A percentile compares a stretch with the other conserved stretches of the same genome.
Conservation (phyloP, 257 asterid genomes). For the Hygrophila difformis region DNA sequence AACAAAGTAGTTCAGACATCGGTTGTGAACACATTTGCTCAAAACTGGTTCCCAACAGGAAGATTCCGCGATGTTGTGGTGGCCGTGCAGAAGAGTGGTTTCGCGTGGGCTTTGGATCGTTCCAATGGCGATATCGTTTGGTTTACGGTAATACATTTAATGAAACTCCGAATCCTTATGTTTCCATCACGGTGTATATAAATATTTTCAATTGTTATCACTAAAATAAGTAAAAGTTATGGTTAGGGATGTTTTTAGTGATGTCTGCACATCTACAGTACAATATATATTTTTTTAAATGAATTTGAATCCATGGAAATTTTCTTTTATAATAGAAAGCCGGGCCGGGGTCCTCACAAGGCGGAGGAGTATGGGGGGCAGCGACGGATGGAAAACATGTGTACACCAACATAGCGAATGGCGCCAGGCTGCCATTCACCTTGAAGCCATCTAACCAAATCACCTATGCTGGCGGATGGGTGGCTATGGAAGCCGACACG, state of each 20-base stretch:
- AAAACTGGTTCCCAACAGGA: too few species aligned
- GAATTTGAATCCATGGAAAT: too few species aligned
- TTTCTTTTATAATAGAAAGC: too few species aligned
- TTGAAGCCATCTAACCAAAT: constrained; percentile 43
- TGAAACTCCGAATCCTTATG: too few species aligned
- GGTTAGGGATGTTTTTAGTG: too few species aligned
- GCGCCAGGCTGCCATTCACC: constrained; percentile 28
- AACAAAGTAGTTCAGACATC: too few species aligned
- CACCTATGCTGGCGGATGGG: constrained; percentile 75
- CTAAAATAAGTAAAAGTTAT: too few species aligned
- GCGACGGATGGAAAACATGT: constrained; percentile 54
- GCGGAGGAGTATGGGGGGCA: constrained; percentile 84
- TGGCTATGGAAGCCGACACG: constrained; percentile 60
- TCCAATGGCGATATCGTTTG: constrained; percentile 39
- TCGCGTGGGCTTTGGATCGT: constrained; percentile 70
- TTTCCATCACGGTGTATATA: too few species aligned
- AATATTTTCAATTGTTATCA: too few species aligned
- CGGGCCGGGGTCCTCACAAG: constrained; percentile 61
- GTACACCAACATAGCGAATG: constrained; percentile 60
- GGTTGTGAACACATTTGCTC: too few species aligned
- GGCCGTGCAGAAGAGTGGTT: constrained; percentile 69
- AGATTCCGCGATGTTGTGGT: constrained; percentile 46
- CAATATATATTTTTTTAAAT: too few species aligned
- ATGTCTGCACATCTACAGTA: too few species aligned
- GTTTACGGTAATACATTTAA: constrained; percentile 35